These are phyloP conservation scores for Hypoxylon sp. DNA, from an alignment of 2,329 filamentous ascomycete genomes.

Conservation along the genomic window DNA sequence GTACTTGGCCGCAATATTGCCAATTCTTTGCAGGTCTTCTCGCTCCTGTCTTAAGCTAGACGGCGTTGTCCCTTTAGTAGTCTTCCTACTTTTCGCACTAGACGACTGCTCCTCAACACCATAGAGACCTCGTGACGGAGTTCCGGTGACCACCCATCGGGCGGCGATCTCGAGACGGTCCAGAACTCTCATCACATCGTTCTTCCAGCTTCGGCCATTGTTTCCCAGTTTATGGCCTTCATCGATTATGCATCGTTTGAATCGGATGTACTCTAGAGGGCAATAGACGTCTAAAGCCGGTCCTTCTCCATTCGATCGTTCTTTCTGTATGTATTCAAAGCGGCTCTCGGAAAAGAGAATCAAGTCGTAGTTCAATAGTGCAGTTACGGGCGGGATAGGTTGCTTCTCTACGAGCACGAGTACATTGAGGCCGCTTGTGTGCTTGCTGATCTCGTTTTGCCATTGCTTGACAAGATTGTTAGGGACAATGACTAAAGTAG, in stretches of 20 bases:
- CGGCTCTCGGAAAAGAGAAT: constrained; percentile 80
- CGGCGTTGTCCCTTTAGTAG: constrained; percentile 48
- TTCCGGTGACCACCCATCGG: constrained; percentile 91
- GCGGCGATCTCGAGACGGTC: constrained; percentile 73
- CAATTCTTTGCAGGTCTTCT: constrained; percentile 75
- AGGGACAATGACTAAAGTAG: constrained; percentile 84
- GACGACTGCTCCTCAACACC: constrained; percentile 68
- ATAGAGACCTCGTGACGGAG: constrained; percentile 85
- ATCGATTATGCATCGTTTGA: constrained; percentile 90
- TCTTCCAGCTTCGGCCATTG: constrained; percentile 65
- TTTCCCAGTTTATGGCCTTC: constrained; percentile 90
- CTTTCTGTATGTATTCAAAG: constrained; percentile 73
- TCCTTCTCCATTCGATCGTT: constrained; percentile 55
- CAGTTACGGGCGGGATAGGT: constrained; percentile 66
- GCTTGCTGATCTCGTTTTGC: constrained; percentile 82
- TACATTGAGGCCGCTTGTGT: constrained; percentile 75
- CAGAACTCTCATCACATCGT: constrained; percentile 65
- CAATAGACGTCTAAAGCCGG: constrained; percentile 58
- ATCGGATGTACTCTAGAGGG: constrained; percentile 78
- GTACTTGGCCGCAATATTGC: constrained; percentile 76
- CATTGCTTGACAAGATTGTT: constrained; percentile 88
- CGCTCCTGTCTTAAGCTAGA: constrained; percentile 59
- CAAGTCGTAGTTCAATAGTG: constrained; percentile 77
- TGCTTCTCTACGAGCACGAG: constrained; percentile 70
- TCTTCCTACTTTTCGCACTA: not conserved